Evolutionary conservation across 257 asterid genomes (phyloP), one percentile per base, ranked within the genome.

Genomic region (Nicotiana tomentosiformis): DNA sequence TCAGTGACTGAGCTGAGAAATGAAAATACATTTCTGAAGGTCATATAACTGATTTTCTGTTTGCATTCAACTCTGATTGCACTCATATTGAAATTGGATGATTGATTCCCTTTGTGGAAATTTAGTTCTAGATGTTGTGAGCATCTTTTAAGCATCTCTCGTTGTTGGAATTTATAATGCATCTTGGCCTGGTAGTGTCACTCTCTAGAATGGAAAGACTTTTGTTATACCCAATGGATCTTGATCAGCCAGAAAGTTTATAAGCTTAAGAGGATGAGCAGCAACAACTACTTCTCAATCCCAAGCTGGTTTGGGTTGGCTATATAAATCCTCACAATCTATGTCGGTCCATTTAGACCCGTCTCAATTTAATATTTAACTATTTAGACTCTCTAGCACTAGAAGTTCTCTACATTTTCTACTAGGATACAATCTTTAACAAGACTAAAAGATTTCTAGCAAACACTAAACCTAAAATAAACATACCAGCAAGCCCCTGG

Each of bases 21-120:
- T 84, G 98, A 94, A 92, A 94, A 93, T 91, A 82, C 92, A 64
- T 51, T 85, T 80, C 85, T 96, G 84, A 96, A 96, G 99, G 99
- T 92, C 87, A 58, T 68, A 35, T 64, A 43, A 66, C 49, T 46
- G 26, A 30, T 56, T 26, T 49, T 82, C 86, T 82, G 57, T 67
- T 72, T 78, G 37, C 84, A 49, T 10, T 58, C 18, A 55, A 56
- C 23, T 67, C 16, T 15, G 35, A 66, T 77, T 83, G 62, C 70
- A 39, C 81, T 68, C 72, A 70, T 46, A 72, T 83, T 55, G 30
- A 29, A 35, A 76, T 14, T 23, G 32, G 39, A 74, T 79, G 16
- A 60, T 35, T 49, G 61, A 30, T 80, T 57, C 23, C 62, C 77
- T 65, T 23, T 60, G 53, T 53, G 61, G 56, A 72, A 46, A 72